Percentiles rank a stretch among this genome's conserved stretches.
These are phyloP conservation scores for Papilionanthe hybrid DNA, from an alignment of 116 monocot genomes.

Conservation along the genomic window DNA sequence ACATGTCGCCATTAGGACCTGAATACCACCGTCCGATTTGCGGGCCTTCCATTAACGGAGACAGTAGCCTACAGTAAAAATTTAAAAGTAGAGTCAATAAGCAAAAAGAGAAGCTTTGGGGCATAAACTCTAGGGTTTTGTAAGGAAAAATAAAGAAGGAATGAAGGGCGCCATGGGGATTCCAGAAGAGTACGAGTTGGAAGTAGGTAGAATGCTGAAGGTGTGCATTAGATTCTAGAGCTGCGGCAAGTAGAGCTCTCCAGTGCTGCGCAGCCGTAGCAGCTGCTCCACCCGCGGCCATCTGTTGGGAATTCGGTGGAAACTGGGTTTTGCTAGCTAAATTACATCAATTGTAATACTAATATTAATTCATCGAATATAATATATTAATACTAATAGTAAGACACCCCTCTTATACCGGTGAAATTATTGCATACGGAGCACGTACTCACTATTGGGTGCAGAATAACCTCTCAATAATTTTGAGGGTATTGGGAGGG, in stretches of 20 bases:
- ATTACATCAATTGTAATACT: too few relatives aligned
- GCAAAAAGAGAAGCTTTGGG: neutral
- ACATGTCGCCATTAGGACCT: constrained; percentile 18
- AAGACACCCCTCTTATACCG: too few relatives aligned
- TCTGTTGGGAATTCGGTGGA: neutral
- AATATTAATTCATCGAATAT: too few relatives aligned
- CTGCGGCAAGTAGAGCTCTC: constrained; percentile 39
- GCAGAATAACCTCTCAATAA: too few relatives aligned
- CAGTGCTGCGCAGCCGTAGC: constrained; percentile 11
- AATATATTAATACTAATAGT: too few relatives aligned
- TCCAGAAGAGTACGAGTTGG: constrained; percentile 33
- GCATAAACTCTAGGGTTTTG: neutral
- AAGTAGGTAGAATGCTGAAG: constrained; percentile 46
- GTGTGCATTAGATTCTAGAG: constrained; percentile 41
- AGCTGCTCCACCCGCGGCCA: constrained; percentile 6
- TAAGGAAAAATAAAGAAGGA: neutral
- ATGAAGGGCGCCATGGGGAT: neutral
- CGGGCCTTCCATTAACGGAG: constrained; percentile 29
- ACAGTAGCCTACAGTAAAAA: constrained; percentile 34
- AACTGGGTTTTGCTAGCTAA: too few relatives aligned
- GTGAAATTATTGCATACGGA: too few relatives aligned
- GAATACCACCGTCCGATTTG: constrained; percentile 54
- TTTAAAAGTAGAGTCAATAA: neutral
- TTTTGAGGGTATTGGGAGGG: too few relatives aligned
- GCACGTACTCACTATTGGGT: too few relatives aligned